Conservation (phyloP, 768 basidiomycete species). For the Suillus hirtellus region DNA sequence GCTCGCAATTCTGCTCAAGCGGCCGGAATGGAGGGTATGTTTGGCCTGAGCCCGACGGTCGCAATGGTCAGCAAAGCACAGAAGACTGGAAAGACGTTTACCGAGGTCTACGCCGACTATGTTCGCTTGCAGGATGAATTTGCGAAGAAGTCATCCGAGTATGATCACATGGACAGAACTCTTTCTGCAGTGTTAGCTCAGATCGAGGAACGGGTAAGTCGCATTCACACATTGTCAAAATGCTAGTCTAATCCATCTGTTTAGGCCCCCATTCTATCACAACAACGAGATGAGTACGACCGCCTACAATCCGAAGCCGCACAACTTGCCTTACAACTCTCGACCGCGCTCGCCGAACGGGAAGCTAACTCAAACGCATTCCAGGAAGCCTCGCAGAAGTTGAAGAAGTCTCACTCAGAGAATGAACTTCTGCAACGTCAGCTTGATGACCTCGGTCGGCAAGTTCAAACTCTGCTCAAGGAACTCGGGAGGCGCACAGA, state of each 20-base stretch:
- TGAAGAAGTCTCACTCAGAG: slow-evolving; percentile 57
- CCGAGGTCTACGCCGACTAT: slow-evolving; percentile 91
- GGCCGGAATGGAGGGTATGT: slow-evolving; percentile 51
- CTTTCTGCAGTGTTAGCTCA: slow-evolving; percentile 80
- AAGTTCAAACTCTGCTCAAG: slow-evolving; percentile 77
- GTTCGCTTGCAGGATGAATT: slow-evolving; percentile 84
- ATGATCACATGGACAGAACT: slow-evolving; percentile 80
- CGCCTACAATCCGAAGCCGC: slow-evolving; percentile 77
- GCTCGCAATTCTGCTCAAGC: slow-evolving; percentile 39
- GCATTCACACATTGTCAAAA: background rate
- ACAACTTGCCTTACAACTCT: slow-evolving; percentile 78
- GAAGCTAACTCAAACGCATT: slow-evolving; percentile 59
- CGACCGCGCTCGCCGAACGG: slow-evolving; percentile 72
- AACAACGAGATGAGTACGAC: slow-evolving; percentile 89
- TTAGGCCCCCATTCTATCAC: slow-evolving; percentile 86
- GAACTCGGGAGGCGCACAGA: slow-evolving; percentile 83
- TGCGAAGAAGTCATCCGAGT: slow-evolving; percentile 76
- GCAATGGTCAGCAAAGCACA: slow-evolving; percentile 82
- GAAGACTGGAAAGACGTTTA: slow-evolving; percentile 85
- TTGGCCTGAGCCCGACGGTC: slow-evolving; percentile 84
- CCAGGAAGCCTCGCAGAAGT: slow-evolving; percentile 63
- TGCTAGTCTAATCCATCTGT: slow-evolving; percentile 5
- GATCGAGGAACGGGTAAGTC: slow-evolving; percentile 80
- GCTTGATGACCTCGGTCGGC: slow-evolving; percentile 79
- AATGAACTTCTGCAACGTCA: slow-evolving; percentile 72